Base-by-base conservation (phyloP, 768 basidiomycete genomes). In the Cystobasidium ongulense region DNA sequence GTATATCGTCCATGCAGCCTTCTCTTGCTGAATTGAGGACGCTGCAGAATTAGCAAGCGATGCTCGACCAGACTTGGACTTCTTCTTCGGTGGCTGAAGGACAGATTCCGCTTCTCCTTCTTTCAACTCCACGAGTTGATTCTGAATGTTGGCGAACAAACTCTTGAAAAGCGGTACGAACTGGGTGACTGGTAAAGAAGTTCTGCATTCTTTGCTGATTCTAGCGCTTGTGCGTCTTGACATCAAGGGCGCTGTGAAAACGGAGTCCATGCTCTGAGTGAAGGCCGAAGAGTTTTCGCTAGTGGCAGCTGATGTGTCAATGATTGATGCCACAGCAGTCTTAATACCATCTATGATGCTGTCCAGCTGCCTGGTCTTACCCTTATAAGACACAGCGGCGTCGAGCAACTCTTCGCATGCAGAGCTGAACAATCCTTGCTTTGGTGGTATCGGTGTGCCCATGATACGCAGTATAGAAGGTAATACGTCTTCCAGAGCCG, bases 301-400 rank as follows among this genome's bases (percentile, higher is more conserved):
- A 3, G 10, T 61, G 2, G 5, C 59, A 7, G 59, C 59, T 61
- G 15, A 11, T n/a, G 11, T 10, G 23, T 61, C n/a, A n/a, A 61
- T 61, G 36, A 38, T 17, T 4, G 59, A 4, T 4, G 36, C 18
- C 4, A 38, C 18, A 8, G 31, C 8, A 4, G 13, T 27, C 4
- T 33, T 25, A 18, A 10, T 17, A 15, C 7, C 39, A 8, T 4
- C 33, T 18, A 41, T 43, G 63, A 41, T 13, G 13, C 15, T 13
- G 21, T 46, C 25, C 15, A 71, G 68, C 27, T 59, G 68, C 27
- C 68, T 46, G 27, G 36, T 52, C 36, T 71, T 71, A n/a, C 68
- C 68, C 8, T 71, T 54, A 38, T 71, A 43, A 13, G 52, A 31
- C 2, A 71, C 4, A 29, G 68, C 68, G 17, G 23, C n/a, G 21